Evolutionary conservation across 169 alveolate genomes (phyloP), one percentile per base, ranked within the genome.

Genomic region (Cryptosporidium andersoni): DNA sequence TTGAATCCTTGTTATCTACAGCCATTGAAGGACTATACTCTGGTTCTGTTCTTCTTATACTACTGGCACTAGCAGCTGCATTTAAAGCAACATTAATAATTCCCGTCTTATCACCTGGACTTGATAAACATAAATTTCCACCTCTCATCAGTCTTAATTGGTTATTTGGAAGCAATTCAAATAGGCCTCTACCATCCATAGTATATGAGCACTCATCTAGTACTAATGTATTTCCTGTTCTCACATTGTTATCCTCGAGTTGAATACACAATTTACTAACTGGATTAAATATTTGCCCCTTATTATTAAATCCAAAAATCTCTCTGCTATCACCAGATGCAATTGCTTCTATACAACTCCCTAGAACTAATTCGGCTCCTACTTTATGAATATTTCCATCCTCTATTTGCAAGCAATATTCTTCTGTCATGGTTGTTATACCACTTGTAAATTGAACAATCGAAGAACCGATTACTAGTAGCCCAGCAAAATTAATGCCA

Each of bases 311-410:
- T 47, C 60, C 74, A 60, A 74, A 74, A n/a, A 74, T 74, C 48
- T 74, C 85, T 60, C 85, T 74, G 52, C 85, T 74, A 74, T 74
- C 85, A 58, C 85, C 85, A 74, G 85, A 74, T 4, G 85, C 85
- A 58, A 74, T 63, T 12, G 85, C 85, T 37, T 74, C 85, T 58
- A 74, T 74, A 47, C 85, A 74, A 39, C 85, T 74, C 25, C 74
- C 85, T 12, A 74, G 40, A 9, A 74, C 85, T 11, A 74, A 52
- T 64, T 74, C 85, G 37, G 85, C 85, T 8, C 85, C 85, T 64
- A 58, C 60, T 6, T 66, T 53, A 42, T 74, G 60, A n/a, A 74
- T 74, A 6, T 74, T 68, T 14, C 85, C 85, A n/a, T 16, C 37
- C 34, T 74, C 85, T 39, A 74, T 74, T 37, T 74, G 85, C 85